Evolutionary conservation across 305 asterid species (phyloP).

Genomic region (Withania somnifera): DNA sequence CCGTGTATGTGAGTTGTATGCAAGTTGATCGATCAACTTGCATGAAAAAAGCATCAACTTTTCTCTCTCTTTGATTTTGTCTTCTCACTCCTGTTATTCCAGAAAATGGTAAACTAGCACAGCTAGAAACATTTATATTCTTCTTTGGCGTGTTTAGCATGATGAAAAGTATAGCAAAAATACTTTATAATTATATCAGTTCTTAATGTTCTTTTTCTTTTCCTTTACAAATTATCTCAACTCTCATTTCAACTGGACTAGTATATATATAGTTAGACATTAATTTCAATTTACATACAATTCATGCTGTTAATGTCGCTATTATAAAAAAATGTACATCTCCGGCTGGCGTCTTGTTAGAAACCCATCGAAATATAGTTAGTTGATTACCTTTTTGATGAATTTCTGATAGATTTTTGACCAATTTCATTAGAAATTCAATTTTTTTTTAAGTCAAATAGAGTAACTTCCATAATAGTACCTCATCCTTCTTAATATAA

Average conservation of each 20-base stretch:
- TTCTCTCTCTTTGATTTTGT: background rate
- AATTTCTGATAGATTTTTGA: too few species aligned
- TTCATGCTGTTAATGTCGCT: background rate
- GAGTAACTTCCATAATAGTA: too few species aligned
- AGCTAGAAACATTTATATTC: background rate
- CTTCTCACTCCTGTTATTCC: background rate
- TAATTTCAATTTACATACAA: background rate
- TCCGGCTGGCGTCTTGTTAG: too few species aligned
- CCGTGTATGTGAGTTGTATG: conserved; percentile 11
- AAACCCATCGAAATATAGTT: too few species aligned
- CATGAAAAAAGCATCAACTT: conserved; percentile 11
- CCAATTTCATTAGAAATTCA: too few species aligned
- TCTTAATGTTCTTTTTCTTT: background rate
- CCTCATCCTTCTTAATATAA: too few species aligned
- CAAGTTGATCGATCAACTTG: conserved; percentile 25
- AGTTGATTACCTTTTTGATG: too few species aligned
- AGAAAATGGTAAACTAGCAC: background rate
- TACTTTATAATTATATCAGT: background rate
- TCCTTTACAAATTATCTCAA: background rate
- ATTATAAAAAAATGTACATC: too few species aligned
- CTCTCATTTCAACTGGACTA: background rate
- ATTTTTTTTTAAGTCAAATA: too few species aligned
- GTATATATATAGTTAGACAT: too few species aligned
- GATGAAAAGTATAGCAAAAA: background rate
- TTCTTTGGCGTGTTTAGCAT: background rate